phyloP scores from a whole-genome alignment of 768 basidiomycete species.

The Arthromyces matolae region DNA sequence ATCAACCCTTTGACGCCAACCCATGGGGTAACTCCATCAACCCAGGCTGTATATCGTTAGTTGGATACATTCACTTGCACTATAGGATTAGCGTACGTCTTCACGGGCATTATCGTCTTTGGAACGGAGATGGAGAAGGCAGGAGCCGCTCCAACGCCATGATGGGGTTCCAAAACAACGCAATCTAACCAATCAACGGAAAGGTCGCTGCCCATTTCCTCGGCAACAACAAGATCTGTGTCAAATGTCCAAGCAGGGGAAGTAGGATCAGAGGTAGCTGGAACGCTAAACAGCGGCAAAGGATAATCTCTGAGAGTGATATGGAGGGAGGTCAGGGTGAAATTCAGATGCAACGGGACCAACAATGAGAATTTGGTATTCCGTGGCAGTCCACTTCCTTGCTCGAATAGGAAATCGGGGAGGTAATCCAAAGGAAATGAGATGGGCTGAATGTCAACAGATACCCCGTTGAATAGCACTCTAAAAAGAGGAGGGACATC shows the following conservation, averaged over 20 bases:
- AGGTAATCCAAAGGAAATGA: constrained; percentile 55
- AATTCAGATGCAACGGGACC: constrained; percentile 75
- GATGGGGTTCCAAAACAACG: constrained; percentile 53
- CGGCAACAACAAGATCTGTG: constrained; percentile 79
- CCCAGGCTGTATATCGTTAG: constrained; percentile 53
- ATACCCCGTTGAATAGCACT: constrained; percentile 53
- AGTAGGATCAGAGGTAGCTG: constrained; percentile 37
- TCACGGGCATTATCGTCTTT: constrained; percentile 94
- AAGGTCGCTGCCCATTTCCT: constrained; percentile 70
- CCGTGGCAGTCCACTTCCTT: constrained; percentile 64
- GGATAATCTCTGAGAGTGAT: constrained; percentile 84
- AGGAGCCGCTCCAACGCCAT: constrained; percentile 46
- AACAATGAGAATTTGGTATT: constrained; percentile 75
- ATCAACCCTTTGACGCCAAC: constrained; percentile 85
- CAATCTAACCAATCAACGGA: constrained; percentile 75
- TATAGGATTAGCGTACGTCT: constrained; percentile 78
- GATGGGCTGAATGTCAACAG: constrained; percentile 52
- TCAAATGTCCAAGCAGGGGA: constrained; percentile 58
- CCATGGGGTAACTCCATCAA: constrained; percentile 70
- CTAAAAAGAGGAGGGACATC: constrained; percentile 68
- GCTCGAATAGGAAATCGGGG: constrained; percentile 59
- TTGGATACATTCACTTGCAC: constrained; percentile 62
- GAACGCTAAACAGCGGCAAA: constrained; percentile 76
- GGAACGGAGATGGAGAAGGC: constrained; percentile 65
- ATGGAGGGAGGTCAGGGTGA: constrained; percentile 58